Evolutionary conservation across 768 basidiomycete genomes (phyloP), one percentile per base, ranked within the genome.

Genomic region (Lentinula lateritia): DNA sequence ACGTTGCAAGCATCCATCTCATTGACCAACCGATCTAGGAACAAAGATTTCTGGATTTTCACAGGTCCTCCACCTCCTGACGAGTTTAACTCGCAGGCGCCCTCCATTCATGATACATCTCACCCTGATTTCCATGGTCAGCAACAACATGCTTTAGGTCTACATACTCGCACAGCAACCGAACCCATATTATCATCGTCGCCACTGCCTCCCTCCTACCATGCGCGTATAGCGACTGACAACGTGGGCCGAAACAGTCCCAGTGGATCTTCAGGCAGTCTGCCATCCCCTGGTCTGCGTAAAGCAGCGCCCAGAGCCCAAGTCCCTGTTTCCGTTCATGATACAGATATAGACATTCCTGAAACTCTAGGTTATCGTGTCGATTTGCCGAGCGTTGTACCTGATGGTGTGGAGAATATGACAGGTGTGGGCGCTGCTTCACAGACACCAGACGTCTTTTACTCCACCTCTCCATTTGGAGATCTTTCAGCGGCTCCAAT

Each of bases 11-110:
- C 88, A 0, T 92, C 90, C 9, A 71, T 92, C 48, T 84, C 88
- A n/a, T 75, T 92, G 60, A 83, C 83, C n/a, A 81, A 77, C 65
- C 88, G 83, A 39, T 89, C 90, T 20, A 78, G 88, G 63, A 81
- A 85, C 52, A 90, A 90, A 69, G 90, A 92, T 69, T 69, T 92
- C 2, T 92, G 90, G 90, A 76, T 92, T 46, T 92, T 92, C 69
- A 83, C 83, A 0, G 87, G 87, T 20, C 81, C 84, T 42, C 73
- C 63, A 20, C 65, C 72, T 34, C 69, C 70, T 16, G 75, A 74
- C 32, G 62, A 65, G 5, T 68, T 67, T 16, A 77, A 79, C 10
- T 78, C 78, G 2, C 71, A 70, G 5, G 64, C 71, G 0, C 65
- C 72, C 8, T 74, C 74, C 4, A 62, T 70, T 52, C 61, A 70